Evolutionary conservation across 2,329 filamentous ascomycete genomes (phyloP).

Genomic region (Cytospora paraplurivora): DNA sequence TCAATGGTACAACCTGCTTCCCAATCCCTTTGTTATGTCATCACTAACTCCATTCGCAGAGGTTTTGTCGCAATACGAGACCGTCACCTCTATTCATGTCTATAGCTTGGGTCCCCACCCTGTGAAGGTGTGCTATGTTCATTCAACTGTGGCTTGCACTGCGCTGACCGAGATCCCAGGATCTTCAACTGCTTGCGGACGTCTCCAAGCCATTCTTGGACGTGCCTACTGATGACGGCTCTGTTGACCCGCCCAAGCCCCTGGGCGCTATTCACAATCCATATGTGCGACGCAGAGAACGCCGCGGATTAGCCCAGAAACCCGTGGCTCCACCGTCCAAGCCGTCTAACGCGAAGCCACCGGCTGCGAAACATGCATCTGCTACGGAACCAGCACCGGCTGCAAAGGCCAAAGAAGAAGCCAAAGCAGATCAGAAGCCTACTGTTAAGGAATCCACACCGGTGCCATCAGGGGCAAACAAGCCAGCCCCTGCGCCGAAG

Average conservation of each 20-base stretch:
- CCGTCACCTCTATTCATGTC: constrained; percentile 78
- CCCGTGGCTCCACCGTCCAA: constrained; percentile 36
- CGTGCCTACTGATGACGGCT: constrained; percentile 59
- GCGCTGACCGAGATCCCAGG: constrained; percentile 35
- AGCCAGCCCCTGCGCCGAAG: constrained; percentile 49
- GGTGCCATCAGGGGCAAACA: constrained; percentile 42
- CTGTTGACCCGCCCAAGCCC: constrained; percentile 57
- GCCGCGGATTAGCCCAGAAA: constrained; percentile 39
- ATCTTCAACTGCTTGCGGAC: constrained; percentile 72
- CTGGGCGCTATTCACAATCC: constrained; percentile 79
- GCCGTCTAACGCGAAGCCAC: constrained; percentile 38
- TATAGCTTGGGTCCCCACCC: constrained; percentile 79
- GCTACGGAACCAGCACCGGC: constrained; percentile 31
- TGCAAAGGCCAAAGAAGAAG: constrained; percentile 39
- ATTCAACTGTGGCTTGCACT: not conserved
- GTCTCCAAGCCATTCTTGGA: constrained; percentile 64
- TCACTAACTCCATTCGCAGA: constrained; percentile 48
- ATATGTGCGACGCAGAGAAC: constrained; percentile 58
- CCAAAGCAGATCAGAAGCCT: constrained; percentile 37
- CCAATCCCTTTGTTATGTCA: not conserved
- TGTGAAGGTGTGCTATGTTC: constrained; percentile 54
- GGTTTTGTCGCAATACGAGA: constrained; percentile 66
- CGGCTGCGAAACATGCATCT: constrained; percentile 31
- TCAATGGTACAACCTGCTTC: constrained; percentile 56
- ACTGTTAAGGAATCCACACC: constrained; percentile 42